Conservation (phyloP, 139 green algal species). For the Bryopsis sp. region DNA sequence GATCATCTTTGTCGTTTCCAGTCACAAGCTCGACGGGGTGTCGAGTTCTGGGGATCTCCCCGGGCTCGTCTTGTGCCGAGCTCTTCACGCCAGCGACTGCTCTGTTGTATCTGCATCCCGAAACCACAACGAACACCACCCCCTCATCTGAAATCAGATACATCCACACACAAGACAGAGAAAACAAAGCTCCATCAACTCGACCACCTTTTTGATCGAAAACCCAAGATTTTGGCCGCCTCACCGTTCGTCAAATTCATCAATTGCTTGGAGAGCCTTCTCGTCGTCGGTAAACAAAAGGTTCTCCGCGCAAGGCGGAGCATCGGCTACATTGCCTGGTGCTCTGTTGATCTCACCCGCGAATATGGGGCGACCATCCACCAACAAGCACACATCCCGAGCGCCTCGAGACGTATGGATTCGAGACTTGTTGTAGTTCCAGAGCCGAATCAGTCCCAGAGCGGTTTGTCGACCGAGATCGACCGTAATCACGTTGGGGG, state of each 20-base stretch:
- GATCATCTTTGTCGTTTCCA: no score
- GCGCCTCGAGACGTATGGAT: slow-evolving; percentile 24
- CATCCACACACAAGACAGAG: no score
- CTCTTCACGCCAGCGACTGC: no score
- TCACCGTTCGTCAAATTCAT: slow-evolving; percentile 1
- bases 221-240: no score
- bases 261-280: slow-evolving; percentile 11
- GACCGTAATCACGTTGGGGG: not conserved
- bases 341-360: slow-evolving; percentile 20
- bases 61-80: no score
- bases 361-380: slow-evolving; percentile 23
- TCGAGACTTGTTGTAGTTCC: slow-evolving; percentile 33
- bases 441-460: slow-evolving; percentile 23
- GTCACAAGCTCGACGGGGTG: no score
- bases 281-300: slow-evolving; percentile 28
- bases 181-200: no score
- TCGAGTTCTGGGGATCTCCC: no score
- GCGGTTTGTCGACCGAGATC: not conserved
- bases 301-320: slow-evolving; percentile 21
- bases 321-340: slow-evolving; percentile 14
- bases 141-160: no score
- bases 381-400: not conserved
- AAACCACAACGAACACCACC: no score
- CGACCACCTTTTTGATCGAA: no score
- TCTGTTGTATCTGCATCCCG: no score